phyloP scores from a whole-genome alignment of 2,329 filamentous ascomycete species.

The Talaromyces albobiverticillius region DNA sequence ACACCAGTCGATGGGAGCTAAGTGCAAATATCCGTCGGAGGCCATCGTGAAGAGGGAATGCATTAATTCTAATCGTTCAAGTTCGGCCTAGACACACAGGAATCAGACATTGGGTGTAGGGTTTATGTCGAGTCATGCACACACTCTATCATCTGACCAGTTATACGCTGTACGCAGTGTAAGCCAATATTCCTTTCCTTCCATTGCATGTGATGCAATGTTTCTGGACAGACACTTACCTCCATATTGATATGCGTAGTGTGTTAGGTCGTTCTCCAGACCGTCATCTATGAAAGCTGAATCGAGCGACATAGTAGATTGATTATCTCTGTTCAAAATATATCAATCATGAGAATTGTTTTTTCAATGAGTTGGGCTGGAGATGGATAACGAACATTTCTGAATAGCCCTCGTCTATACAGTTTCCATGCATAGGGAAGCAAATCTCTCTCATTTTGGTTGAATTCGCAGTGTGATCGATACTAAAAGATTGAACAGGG shows the following conservation, averaged over 20 bases:
- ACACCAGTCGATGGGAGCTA: constrained; percentile 13
- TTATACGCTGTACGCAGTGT: background rate
- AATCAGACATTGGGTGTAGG: background rate
- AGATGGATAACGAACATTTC: background rate
- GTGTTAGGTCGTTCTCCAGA: constrained; percentile 21
- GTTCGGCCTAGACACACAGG: constrained; percentile 15
- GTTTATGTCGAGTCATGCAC: background rate
- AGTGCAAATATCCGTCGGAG: constrained; percentile 10
- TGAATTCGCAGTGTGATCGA: background rate
- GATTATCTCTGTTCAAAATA: background rate
- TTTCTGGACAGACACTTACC: background rate
- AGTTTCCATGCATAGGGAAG: background rate
- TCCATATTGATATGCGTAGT: constrained; percentile 22
- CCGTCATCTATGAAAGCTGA: constrained; percentile 21
- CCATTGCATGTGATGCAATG: background rate
- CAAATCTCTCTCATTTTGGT: background rate
- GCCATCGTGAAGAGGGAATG: constrained; percentile 16
- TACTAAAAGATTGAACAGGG: background rate
- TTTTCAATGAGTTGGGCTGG: background rate
- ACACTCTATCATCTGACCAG: constrained; percentile 2
- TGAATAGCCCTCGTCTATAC: constrained; percentile 12
- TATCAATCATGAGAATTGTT: background rate
- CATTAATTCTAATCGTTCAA: constrained; percentile 9
- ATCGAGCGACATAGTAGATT: constrained; percentile 21
- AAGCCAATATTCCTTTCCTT: background rate